Percentiles rank a stretch among this genome's conserved stretches.
phyloP scores from a whole-genome alignment of 345 rosid genomes.

The Eucalyptus camaldulensis region DNA sequence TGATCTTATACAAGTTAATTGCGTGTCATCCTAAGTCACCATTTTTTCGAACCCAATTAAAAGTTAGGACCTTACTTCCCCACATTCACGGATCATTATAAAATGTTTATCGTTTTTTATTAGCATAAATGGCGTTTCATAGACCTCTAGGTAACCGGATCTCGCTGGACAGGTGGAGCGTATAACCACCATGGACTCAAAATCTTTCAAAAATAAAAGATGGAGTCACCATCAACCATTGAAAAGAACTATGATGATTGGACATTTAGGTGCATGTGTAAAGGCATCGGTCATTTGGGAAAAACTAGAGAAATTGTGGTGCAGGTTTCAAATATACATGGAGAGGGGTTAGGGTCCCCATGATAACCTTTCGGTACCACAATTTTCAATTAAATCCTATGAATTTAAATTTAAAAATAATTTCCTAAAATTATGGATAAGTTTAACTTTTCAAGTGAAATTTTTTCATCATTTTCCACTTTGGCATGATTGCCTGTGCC shows the following conservation, averaged over 20 bases:
- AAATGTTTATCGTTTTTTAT: not conserved
- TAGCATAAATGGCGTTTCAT: not conserved
- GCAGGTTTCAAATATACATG: not conserved
- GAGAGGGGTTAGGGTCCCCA: not conserved
- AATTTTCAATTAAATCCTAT: not conserved
- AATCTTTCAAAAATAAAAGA: not conserved
- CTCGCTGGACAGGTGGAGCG: not conserved
- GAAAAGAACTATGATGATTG: not conserved
- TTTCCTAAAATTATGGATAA: not conserved
- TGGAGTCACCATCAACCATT: not conserved
- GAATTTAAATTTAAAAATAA: not conserved
- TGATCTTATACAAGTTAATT: not conserved
- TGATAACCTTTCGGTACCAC: not conserved
- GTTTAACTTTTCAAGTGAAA: not conserved
- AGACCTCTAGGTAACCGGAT: not conserved
- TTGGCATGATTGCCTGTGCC: not conserved
- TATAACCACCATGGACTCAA: no score
- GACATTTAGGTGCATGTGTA: not conserved
- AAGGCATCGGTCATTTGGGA: not conserved
- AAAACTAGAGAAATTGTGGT: not conserved
- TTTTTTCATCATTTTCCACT: not conserved
- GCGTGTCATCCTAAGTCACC: not conserved
- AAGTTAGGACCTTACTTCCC: not conserved
- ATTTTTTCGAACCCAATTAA: not conserved
- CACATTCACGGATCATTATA: not conserved